Conservation (phyloP, 495 filamentous ascomycete species). For the Lasiosphaeria miniovina region DNA sequence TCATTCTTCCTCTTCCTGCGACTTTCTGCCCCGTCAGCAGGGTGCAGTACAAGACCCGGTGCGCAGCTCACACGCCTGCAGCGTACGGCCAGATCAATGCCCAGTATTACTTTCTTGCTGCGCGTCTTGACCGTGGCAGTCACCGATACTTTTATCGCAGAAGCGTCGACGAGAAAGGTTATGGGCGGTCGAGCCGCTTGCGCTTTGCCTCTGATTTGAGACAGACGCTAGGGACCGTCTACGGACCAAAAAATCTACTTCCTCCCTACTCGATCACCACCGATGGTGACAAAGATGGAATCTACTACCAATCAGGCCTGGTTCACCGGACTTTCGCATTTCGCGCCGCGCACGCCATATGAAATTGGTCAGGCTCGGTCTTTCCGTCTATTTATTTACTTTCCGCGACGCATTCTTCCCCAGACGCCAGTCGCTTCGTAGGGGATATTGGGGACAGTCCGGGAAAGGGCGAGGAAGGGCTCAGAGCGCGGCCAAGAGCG, state of each 20-base stretch:
- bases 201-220: constrained; percentile 11
- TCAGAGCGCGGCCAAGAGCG: constrained; percentile 11
- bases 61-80: too few relatives aligned
- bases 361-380: too few relatives aligned
- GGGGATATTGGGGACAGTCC: neutral
- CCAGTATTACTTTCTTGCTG: too few relatives aligned
- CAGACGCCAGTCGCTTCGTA: neutral
- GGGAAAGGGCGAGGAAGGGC: constrained; percentile 5
- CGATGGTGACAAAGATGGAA: constrained; percentile 5
- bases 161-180: constrained; percentile 6
- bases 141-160: too few relatives aligned
- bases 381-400: neutral
- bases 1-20: too few relatives aligned
- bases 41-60: too few relatives aligned
- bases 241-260: neutral
- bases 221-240: neutral
- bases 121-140: too few relatives aligned
- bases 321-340: neutral
- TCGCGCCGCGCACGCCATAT: neutral
- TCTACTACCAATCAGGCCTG: neutral
- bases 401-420: neutral
- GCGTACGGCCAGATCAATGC: too few relatives aligned
- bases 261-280: neutral
- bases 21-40: too few relatives aligned
- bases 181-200: constrained; percentile 16